Evolutionary conservation across 352 stramenopile genomes (phyloP).

Genomic region (Pythium brassicae): DNA sequence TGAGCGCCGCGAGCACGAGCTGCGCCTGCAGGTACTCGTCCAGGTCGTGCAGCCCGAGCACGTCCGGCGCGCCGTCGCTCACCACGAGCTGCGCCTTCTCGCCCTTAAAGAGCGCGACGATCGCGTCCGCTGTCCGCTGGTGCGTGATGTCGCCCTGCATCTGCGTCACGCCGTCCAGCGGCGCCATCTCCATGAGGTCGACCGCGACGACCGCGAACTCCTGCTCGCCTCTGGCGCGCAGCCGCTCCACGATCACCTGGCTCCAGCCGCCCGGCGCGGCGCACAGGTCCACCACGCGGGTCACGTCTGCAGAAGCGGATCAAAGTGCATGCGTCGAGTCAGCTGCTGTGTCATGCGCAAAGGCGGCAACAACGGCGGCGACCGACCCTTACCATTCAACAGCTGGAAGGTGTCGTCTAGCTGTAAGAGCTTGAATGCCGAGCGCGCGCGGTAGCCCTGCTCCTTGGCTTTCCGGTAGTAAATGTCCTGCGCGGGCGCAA

Average conservation of each 20-base stretch:
- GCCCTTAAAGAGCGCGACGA: slow-evolving; percentile 61
- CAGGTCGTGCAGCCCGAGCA: slow-evolving; percentile 83
- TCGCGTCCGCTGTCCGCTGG: slow-evolving; percentile 64
- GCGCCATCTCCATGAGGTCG: slow-evolving; percentile 96
- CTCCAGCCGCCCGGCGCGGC: slow-evolving; percentile 83
- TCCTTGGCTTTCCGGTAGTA: slow-evolving; percentile 93
- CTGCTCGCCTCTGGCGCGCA: slow-evolving; percentile 24
- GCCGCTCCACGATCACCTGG: slow-evolving; percentile 77
- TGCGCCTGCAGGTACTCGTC: slow-evolving; percentile 83
- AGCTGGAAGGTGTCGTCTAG: slow-evolving; percentile 98
- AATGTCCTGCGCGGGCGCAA: slow-evolving; percentile 69
- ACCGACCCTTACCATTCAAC: slow-evolving; percentile 70
- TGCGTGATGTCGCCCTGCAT: slow-evolving; percentile 84
- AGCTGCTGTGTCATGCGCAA: background rate
- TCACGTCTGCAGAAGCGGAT: slow-evolving; percentile 62
- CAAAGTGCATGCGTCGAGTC: background rate
- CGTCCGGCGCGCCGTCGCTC: slow-evolving; percentile 98
- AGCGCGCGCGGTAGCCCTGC: slow-evolving; percentile 95
- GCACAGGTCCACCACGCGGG: slow-evolving; percentile 78
- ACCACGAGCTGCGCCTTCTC: slow-evolving; percentile 96
- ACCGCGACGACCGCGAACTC: slow-evolving; percentile 62
- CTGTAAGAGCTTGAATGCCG: slow-evolving; percentile 98
- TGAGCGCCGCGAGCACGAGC: slow-evolving; percentile 72
- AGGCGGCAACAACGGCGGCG: too few species aligned
- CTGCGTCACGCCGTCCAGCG: slow-evolving; percentile 82